Conservation (phyloP, 2,329 filamentous ascomycete genomes). For the Colletotrichum filicis region DNA sequence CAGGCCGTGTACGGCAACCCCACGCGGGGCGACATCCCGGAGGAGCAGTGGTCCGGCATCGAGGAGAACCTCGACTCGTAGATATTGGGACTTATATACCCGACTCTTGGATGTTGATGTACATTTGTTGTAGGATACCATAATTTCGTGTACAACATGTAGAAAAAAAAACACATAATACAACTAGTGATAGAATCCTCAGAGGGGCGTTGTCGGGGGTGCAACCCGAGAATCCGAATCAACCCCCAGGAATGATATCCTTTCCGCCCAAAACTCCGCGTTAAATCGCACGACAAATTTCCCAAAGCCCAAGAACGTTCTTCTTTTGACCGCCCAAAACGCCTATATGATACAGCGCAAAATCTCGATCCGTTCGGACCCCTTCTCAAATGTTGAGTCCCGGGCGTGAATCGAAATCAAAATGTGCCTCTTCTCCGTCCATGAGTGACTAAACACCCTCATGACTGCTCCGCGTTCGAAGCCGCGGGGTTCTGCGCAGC, state of each 20-base stretch:
- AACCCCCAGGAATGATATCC: conserved; percentile 3
- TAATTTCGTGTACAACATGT: conserved; percentile 27
- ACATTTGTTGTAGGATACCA: neutral
- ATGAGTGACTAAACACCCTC: neutral
- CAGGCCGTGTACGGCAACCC: conserved; percentile 84
- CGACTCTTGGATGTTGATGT: neutral
- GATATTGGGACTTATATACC: neutral
- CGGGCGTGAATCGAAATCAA: neutral
- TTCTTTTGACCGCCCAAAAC: conserved; percentile 32
- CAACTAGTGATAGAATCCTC: conserved; percentile 12
- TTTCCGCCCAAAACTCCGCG: conserved; percentile 26
- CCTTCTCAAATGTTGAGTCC: neutral
- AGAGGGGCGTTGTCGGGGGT: conserved; percentile 28
- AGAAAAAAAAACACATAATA: conserved; percentile 21
- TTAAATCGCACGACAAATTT: conserved; percentile 12
- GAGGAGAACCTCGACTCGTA: conserved; percentile 55
- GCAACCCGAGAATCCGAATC: neutral
- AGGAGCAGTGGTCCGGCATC: conserved; percentile 65
- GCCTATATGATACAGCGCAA: conserved; percentile 28
- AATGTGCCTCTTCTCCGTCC: neutral
- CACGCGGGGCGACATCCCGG: conserved; percentile 58
- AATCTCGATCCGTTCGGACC: neutral
- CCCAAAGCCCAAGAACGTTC: conserved; percentile 18
- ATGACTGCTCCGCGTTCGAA: conserved; percentile 40
- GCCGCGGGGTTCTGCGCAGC: conserved; percentile 40